Evolutionary conservation across 805 yeast genomes (phyloP), one percentile per base, ranked within the genome.

Genomic region (Sugiyamaella boreocaroliniensis): DNA sequence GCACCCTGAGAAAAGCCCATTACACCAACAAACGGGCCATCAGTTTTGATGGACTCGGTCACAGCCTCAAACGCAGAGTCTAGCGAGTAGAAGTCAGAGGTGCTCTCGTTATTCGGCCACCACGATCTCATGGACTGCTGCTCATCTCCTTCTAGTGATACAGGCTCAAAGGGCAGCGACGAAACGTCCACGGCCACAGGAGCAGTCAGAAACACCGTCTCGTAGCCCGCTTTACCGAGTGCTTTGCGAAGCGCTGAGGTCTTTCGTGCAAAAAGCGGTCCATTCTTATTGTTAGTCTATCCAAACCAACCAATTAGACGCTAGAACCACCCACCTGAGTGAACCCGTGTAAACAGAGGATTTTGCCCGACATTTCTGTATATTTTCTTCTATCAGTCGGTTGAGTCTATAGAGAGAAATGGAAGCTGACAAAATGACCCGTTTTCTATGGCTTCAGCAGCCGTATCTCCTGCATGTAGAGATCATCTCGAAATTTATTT

Each of bases 1-100:
- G 97, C 95, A 56, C 99, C 99, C 68, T 93, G 98, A 10, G 95
- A 85, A 66, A 92, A 92, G 0, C 97, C 98, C 44, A 93, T 70
- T 18, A 92, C 71, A 5, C 98, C 99, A 19, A 84, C 85, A 59
- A 88, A 86, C 1, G 97, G 97, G 1, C 88, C 89, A 45, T 86
- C 80, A 49, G 76, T 74, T 26, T 76, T 71, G 45, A 86, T 74
- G 56, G 81, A 79, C 22, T 73, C 79, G 15, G 73, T 74, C 2
- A 82, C 72, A 6, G 85, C 65, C 32, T 74, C 76, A 42, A 78
- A 69, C 22, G 83, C 78, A 41, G 73, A 61, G 15, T 68, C 72
- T 6, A 71, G 55, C n/a, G 69, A 50, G 57, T 59, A 54, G 54
- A 61, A 57, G 40, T 65, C 65, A 11, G 66, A 55, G 19, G 60